These are phyloP conservation scores for Secale cereale DNA, from an alignment of 176 grass and related monocot genomes.

Conservation along the genomic window DNA sequence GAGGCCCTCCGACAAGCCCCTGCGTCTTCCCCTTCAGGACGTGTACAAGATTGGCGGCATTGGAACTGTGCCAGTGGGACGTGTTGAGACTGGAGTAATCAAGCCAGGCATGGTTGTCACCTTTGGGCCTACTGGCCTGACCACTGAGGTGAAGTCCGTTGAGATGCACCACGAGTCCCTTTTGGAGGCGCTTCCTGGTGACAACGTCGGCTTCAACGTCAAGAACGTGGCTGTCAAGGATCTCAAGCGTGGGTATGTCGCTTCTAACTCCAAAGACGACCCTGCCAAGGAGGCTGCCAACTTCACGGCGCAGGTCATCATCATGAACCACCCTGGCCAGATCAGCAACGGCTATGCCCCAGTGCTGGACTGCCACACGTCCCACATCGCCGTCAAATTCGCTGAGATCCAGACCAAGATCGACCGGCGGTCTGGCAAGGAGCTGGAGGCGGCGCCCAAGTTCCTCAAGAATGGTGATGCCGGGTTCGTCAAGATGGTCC, in stretches of 20 bases:
- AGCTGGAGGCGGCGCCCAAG: constrained; percentile 69
- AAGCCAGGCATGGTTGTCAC: constrained; percentile 70
- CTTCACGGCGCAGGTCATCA: constrained; percentile 72
- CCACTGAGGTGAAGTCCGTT: constrained; percentile 71
- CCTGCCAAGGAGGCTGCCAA: constrained; percentile 63
- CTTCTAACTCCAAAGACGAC: constrained; percentile 74
- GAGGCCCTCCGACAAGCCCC: constrained; percentile 81
- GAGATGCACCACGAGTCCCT: constrained; percentile 82
- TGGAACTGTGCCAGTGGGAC: constrained; percentile 67
- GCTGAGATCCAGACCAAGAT: constrained; percentile 67
- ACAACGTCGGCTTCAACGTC: constrained; percentile 69
- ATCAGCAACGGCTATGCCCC: constrained; percentile 64
- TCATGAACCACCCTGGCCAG: constrained; percentile 80
- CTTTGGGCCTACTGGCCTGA: constrained; percentile 59
- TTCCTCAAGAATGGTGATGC: constrained; percentile 77
- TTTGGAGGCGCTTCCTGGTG: constrained; percentile 52
- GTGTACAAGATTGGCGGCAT: constrained; percentile 87
- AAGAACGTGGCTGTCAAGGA: constrained; percentile 81
- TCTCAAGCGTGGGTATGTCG: constrained; percentile 62
- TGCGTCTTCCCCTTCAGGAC: constrained; percentile 76
- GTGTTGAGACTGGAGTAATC: constrained; percentile 61
- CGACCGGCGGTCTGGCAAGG: constrained; percentile 60
- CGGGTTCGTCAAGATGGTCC: constrained; percentile 67
- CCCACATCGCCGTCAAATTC: constrained; percentile 74
- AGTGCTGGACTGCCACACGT: constrained; percentile 63